A percentile compares a stretch with the other conserved stretches of the same genome.
Evolutionary conservation across 805 yeast genomes (phyloP).

Genomic region (Candida palmyrensis): DNA sequence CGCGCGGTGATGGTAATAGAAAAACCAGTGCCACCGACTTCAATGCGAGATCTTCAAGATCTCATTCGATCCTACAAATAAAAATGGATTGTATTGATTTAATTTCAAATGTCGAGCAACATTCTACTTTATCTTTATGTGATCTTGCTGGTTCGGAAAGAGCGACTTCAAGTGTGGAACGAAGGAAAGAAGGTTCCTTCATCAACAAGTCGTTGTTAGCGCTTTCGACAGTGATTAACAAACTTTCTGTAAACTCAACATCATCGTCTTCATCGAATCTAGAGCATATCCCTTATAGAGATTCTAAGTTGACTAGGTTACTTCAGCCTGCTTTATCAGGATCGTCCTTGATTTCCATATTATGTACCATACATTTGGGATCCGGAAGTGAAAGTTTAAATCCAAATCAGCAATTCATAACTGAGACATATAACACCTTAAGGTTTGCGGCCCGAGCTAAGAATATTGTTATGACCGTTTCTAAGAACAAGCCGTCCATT

Average conservation of each 20-base stretch:
- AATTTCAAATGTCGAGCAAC: conserved; percentile 31
- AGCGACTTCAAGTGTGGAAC: conserved; percentile 65
- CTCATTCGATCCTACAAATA: conserved; percentile 84
- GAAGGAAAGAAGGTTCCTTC: conserved; percentile 90
- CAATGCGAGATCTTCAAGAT: conserved; percentile 81
- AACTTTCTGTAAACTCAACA: conserved; percentile 47
- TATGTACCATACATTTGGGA: conserved; percentile 81
- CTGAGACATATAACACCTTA: conserved; percentile 82
- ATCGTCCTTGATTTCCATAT: conserved; percentile 71
- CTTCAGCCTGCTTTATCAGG: conserved; percentile 93
- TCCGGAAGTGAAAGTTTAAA: conserved; percentile 11
- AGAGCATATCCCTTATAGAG: conserved; percentile 87
- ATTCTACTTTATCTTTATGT: conserved; percentile 74
- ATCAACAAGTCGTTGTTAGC: conserved; percentile 90
- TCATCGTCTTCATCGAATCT: conserved; percentile 18
- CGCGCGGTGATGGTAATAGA: conserved; percentile 67
- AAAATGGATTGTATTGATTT: conserved; percentile 45
- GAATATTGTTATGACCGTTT: conserved; percentile 69
- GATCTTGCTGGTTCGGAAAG: conserved; percentile 97
- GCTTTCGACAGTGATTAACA: conserved; percentile 86
- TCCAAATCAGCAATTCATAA: conserved; percentile 39
- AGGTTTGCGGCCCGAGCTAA: conserved; percentile 93
- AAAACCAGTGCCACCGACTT: conserved; percentile 87
- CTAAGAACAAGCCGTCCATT: conserved; percentile 38
- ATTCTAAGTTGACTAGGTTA: conserved; percentile 84